Percentiles rank a stretch among this genome's conserved stretches.
Evolutionary conservation across 1,284 basidiomycete genomes (phyloP).

Genomic region (Athelia psychrophila): DNA sequence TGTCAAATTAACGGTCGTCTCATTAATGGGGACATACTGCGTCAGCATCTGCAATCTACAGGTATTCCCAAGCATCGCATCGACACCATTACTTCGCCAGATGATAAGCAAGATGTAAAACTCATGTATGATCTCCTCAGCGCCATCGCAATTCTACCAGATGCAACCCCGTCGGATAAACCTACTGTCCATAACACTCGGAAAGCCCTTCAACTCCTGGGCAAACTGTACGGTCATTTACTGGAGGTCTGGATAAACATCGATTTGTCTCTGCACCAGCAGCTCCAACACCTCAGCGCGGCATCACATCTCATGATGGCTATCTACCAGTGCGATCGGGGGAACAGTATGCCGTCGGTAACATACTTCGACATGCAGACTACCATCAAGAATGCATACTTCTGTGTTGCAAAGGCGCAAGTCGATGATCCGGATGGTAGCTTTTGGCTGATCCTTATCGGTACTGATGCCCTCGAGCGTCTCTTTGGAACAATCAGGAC

Average conservation of each 20-base stretch:
- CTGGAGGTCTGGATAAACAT: slow-evolving; percentile 20
- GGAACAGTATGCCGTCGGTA: slow-evolving; percentile 18
- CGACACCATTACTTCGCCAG: background rate
- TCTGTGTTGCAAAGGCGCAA: slow-evolving; percentile 15
- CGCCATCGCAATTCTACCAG: background rate
- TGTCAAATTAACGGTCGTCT: background rate
- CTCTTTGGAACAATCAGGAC: background rate
- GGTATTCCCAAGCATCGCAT: background rate
- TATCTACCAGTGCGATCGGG: slow-evolving; percentile 17
- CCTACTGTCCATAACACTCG: background rate
- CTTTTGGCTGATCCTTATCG: background rate
- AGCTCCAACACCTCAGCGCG: slow-evolving; percentile 24
- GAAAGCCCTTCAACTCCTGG: slow-evolving; percentile 4
- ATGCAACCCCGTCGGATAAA: background rate
- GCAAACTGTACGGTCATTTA: slow-evolving; percentile 14
- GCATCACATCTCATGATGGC: slow-evolving; percentile 28
- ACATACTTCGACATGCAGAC: slow-evolving; percentile 25
- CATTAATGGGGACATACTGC: background rate
- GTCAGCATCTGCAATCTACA: background rate
- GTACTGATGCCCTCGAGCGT: background rate
- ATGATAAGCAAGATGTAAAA: background rate
- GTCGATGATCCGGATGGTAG: background rate
- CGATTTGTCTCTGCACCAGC: slow-evolving; percentile 21
- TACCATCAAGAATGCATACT: slow-evolving; percentile 32
- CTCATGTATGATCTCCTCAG: background rate